Percentiles rank a stretch among this genome's conserved stretches.
These are phyloP conservation scores for Akanthomyces dipterigenus DNA, from an alignment of 2,329 filamentous ascomycete genomes.

Conservation along the genomic window DNA sequence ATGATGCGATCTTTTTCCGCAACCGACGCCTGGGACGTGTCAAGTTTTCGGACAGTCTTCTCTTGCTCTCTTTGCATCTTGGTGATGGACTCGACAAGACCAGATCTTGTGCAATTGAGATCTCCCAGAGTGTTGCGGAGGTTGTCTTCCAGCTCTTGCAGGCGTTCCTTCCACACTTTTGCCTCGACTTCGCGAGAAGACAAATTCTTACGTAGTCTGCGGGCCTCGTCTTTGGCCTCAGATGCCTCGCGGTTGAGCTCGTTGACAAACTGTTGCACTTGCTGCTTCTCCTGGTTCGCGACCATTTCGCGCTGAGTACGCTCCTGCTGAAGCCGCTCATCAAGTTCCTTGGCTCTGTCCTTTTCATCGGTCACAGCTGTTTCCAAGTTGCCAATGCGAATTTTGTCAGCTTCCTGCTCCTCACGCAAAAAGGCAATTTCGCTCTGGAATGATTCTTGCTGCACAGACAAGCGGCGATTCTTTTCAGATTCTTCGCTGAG, in stretches of 20 bases:
- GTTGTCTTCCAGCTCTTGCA: slow-evolving; percentile 85
- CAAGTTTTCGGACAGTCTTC: slow-evolving; percentile 73
- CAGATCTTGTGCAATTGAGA: slow-evolving; percentile 77
- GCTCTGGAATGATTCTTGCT: slow-evolving; percentile 84
- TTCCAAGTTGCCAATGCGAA: slow-evolving; percentile 91
- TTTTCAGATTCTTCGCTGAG: slow-evolving; percentile 82
- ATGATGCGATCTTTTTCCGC: slow-evolving; percentile 89
- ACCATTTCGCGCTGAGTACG: slow-evolving; percentile 80
- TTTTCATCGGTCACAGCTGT: slow-evolving; percentile 78
- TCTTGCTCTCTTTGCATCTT: slow-evolving; percentile 87
- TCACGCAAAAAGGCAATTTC: slow-evolving; percentile 94
- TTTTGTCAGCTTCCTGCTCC: slow-evolving; percentile 96
- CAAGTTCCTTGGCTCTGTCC: slow-evolving; percentile 65
- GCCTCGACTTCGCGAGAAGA: slow-evolving; percentile 82
- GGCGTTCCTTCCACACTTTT: slow-evolving; percentile 81
- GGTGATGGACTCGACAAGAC: slow-evolving; percentile 77
- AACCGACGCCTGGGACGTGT: slow-evolving; percentile 66
- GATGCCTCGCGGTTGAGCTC: slow-evolving; percentile 83
- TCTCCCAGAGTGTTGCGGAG: slow-evolving; percentile 83
- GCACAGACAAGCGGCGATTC: slow-evolving; percentile 78
- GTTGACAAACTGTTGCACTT: slow-evolving; percentile 87
- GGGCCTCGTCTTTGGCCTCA: slow-evolving; percentile 76
- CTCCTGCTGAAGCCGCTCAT: slow-evolving; percentile 71
- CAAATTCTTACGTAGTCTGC: slow-evolving; percentile 74
- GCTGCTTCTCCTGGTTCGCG: slow-evolving; percentile 84